Evolutionary conservation across 352 stramenopile genomes (phyloP), one percentile per base, ranked within the genome.

Genomic region (Phytophthora brassicae): DNA sequence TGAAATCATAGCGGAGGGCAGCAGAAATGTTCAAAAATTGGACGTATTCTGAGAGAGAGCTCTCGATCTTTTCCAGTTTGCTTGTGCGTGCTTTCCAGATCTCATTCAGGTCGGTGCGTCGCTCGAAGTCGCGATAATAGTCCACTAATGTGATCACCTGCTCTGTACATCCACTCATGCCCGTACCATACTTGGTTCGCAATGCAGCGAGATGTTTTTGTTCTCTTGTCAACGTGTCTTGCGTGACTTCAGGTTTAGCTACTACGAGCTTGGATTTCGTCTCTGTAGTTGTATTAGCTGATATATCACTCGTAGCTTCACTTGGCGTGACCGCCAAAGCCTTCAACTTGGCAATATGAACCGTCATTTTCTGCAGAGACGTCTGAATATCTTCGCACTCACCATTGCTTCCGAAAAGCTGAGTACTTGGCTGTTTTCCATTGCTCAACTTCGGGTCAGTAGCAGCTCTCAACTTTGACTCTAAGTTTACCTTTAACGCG

Each of bases 141-240:
- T 92, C 84, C 12, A 95, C 74, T 38, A 95, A 70, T 19, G 78
- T 84, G 46, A 95, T 81, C 24, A 88, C 82, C 52, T 95, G 86
- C 49, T 91, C 86, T 0, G 75, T 70, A 49, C 86, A 95, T 11
- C 71, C 76, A 24, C 63, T 66, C 36, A 89, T 70, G 6, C 84
- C 79, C 7, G 39, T 16, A 13, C 79, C 81, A 54, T 95, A 95
- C 24, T 80, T 84, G 4, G 73, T 82, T 17, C 86, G 82, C 26
- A 95, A 55, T 11, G 75, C 58, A 20, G 29, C 39, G 14, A 81
- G 45, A 49, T 74, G 35, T 20, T 47, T 39, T 42, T 56, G 46
- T n/a, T 66, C 33, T 16, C 26, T 8, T 4, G 51, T 28, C 3
- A 5, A 17, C 19, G 43, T 31, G 4, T 48, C 35, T 45, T 67